Evolutionary conservation across 306 rosid species (phyloP).

Genomic region (Oemleria cerasiformis): DNA sequence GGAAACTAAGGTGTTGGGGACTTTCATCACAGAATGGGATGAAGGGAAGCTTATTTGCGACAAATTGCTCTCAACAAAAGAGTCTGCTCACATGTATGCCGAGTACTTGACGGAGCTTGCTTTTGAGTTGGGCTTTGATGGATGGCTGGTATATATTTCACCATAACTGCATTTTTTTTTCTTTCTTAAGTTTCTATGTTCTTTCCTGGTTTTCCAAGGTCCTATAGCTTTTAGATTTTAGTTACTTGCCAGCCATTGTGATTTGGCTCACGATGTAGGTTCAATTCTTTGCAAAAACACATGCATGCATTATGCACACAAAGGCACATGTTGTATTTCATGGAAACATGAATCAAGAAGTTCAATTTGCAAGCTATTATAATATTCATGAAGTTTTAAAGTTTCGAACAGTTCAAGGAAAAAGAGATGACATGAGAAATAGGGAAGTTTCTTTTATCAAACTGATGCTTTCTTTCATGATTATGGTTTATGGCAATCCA

Average conservation of each 20-base stretch:
- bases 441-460: background rate
- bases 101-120: constrained; percentile 78
- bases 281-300: background rate
- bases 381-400: background rate
- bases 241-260: constrained; percentile 8
- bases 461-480: background rate
- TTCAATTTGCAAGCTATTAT: background rate
- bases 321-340: background rate
- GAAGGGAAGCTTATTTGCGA: constrained; percentile 57
- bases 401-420: constrained; percentile 2
- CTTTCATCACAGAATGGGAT: constrained; percentile 86
- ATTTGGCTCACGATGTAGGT: background rate
- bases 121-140: constrained; percentile 76
- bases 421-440: background rate
- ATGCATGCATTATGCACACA: background rate
- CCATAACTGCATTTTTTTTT: constrained; percentile 24
- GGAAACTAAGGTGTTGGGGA: constrained; percentile 72
- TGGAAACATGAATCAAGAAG: constrained; percentile 3
- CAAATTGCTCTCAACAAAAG: constrained; percentile 58
- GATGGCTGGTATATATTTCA: constrained; percentile 76
- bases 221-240: constrained; percentile 7
- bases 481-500: constrained; percentile 6
- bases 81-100: constrained; percentile 78
- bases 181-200: constrained; percentile 14
- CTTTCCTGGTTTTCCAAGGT: background rate